Base-by-base conservation (phyloP, 352 stramenopile species). In the Aphanomyces cochlioides region DNA sequence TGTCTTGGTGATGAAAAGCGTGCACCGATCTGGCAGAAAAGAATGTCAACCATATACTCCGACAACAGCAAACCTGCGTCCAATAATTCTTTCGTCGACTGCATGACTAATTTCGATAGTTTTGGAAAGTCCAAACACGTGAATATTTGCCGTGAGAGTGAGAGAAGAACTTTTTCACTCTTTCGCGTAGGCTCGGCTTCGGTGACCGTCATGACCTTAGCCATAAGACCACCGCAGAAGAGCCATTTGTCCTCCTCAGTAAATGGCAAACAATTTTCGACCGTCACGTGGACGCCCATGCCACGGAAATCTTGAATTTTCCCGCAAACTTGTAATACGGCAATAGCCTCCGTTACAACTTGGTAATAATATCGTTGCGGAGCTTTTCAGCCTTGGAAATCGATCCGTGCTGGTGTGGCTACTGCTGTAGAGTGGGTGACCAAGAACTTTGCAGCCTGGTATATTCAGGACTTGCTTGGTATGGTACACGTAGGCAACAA, bases 101-200 rank as follows among this genome's bases (percentile, higher is more conserved):
- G 70, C 57, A 92, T 90, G 39, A 90, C 82, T 48, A 92, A 76
- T 69, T 86, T 90, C 56, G 83, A 83, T 7, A 92, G 75, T 45
- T 90, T 82, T 19, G 90, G 82, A 43, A 92, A 92, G n/a, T 84
- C 82, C 15, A 92, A 64, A 48, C 85, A 90, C 13, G 85, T 92
- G 56, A 90, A 90, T 12, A 90, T 92, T 77, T 90, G 82, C 2
- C 83, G 82, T 0, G 83, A 83, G 4, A 92, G 58, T 38, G 88
- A 79, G 43, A 92, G 82, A 3, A 92, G 76, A 37, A 81, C 90
- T 63, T 89, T 83, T 73, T 92, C 85, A 73, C 90, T 90, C 48
- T 90, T 78, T 57, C 90, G 90, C 74, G 90, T 90, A 71, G 80
- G 89, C 65, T 89, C 85, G 1, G 90, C 81, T 39, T 92, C 81